Percentiles rank a stretch among this genome's conserved stretches.
Evolutionary conservation across 2,329 filamentous ascomycete species (phyloP).

Genomic region (Zymoseptoria brevis): DNA sequence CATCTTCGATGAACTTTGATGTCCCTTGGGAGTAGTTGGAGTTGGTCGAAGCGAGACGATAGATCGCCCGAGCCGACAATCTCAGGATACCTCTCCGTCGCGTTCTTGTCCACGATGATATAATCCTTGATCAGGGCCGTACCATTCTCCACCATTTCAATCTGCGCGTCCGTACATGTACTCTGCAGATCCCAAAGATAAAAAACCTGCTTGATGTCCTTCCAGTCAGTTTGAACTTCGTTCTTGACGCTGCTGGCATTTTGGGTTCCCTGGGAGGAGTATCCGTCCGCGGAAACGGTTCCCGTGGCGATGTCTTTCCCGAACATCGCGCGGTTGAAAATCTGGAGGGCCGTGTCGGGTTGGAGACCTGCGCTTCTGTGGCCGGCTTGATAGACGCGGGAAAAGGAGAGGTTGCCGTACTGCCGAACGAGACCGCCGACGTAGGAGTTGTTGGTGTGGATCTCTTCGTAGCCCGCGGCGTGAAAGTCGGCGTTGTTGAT

Average conservation of each 20-base stretch:
- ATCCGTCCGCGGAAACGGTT: not conserved
- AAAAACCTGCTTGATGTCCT: constrained; percentile 8
- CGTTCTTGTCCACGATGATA: constrained; percentile 16
- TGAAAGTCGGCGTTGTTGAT: constrained; percentile 13
- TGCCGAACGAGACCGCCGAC: constrained; percentile 67
- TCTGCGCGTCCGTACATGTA: constrained; percentile 19
- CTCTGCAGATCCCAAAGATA: constrained; percentile 9
- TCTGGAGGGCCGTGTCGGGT: constrained; percentile 45
- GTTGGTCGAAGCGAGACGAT: too few species aligned
- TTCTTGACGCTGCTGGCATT: constrained; percentile 30
- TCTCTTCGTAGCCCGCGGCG: constrained; percentile 61
- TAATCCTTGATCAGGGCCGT: constrained; percentile 13
- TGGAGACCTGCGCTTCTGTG: constrained; percentile 47
- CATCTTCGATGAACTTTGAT: too few species aligned
- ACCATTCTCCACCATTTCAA: constrained; percentile 9
- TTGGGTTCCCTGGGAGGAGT: not conserved
- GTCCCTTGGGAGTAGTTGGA: too few species aligned
- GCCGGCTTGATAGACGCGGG: constrained; percentile 45
- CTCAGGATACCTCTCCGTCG: constrained; percentile 16
- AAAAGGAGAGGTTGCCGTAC: constrained; percentile 57
- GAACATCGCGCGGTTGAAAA: constrained; percentile 46
- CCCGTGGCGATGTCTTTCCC: constrained; percentile 43
- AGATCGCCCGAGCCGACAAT: not conserved
- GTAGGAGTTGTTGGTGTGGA: constrained; percentile 60
- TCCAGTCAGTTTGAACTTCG: not conserved